Percentiles rank a stretch among this genome's conserved stretches.
Evolutionary conservation across 441 rosid genomes (phyloP).

Genomic region (Viola pubescens): DNA sequence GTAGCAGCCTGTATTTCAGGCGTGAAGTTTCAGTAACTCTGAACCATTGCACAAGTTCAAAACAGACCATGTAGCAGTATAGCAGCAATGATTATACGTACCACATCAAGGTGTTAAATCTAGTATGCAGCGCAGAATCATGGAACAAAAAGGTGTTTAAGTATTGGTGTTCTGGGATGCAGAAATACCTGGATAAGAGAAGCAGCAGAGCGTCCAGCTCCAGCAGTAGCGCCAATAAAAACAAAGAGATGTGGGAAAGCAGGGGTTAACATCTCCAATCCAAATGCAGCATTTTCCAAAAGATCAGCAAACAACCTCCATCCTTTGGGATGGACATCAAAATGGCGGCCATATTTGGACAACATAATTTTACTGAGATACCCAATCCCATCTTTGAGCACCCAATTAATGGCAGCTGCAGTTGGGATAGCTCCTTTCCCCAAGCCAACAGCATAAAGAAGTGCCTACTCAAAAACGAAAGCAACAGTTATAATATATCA

Average conservation of each 20-base stretch:
- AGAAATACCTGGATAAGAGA: conserved; percentile 67
- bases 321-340: conserved; percentile 91
- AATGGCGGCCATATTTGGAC: conserved; percentile 91
- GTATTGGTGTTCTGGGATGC: neutral
- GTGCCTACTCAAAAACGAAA: conserved; percentile 36
- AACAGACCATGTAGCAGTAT: no score
- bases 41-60: neutral
- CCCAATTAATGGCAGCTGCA: conserved; percentile 97
- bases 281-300: conserved; percentile 83
- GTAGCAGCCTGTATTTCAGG: conserved; percentile 67
- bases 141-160: no score
- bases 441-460: conserved; percentile 93
- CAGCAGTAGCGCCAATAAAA: conserved; percentile 79
- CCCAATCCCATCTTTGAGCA: conserved; percentile 92
- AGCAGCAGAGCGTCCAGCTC: conserved; percentile 94
- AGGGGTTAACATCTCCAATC: conserved; percentile 89
- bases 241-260: conserved; percentile 79
- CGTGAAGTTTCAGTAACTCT: conserved; percentile 19
- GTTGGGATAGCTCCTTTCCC: conserved; percentile 96
- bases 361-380: conserved; percentile 84
- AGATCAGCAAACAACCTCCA: conserved; percentile 98
- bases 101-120: no score
- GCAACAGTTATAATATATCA: neutral
- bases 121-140: no score
- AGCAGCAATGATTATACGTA: no score